Evolutionary conservation across 305 asterid genomes (phyloP).

Genomic region (Ajuga reptans): DNA sequence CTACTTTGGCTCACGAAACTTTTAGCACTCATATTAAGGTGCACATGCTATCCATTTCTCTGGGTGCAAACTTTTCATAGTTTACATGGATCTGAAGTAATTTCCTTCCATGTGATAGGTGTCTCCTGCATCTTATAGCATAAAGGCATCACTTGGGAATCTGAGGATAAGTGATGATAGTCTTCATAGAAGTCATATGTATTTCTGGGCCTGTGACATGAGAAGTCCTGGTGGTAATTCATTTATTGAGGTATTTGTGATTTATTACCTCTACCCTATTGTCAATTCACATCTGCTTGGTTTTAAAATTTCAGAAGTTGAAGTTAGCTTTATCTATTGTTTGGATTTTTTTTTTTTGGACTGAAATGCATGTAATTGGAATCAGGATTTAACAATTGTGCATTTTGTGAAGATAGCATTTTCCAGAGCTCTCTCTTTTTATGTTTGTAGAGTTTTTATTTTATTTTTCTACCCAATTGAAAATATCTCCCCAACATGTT

Average conservation of each 20-base stretch:
- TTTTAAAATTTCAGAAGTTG: neutral
- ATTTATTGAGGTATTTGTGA: conserved; percentile 69
- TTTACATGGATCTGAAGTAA: conserved; percentile 20
- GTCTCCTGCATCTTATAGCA: conserved; percentile 80
- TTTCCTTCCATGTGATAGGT: conserved; percentile 42
- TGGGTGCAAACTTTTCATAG: conserved; percentile 13
- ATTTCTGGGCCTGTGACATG: conserved; percentile 98
- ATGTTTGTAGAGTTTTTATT: too few species aligned
- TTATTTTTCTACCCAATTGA: too few species aligned
- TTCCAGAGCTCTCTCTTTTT: neutral
- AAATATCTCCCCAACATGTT: too few species aligned
- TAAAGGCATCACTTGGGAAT: conserved; percentile 94
- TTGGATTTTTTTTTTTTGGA: neutral
- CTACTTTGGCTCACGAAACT: conserved; percentile 78
- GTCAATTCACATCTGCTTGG: conserved; percentile 2
- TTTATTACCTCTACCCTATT: conserved; percentile 5
- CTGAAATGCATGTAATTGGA: neutral
- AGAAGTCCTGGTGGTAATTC: conserved; percentile 94
- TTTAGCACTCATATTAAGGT: conserved; percentile 85
- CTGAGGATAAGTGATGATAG: conserved; percentile 91
- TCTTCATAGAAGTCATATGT: conserved; percentile 61
- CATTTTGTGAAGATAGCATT: neutral
- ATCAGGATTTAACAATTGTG: neutral
- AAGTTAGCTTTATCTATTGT: neutral
- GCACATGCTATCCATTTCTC: conserved; percentile 17